Evolutionary conservation across 2,329 filamentous ascomycete genomes (phyloP).

Genomic region (Aureobasidium sp.): DNA sequence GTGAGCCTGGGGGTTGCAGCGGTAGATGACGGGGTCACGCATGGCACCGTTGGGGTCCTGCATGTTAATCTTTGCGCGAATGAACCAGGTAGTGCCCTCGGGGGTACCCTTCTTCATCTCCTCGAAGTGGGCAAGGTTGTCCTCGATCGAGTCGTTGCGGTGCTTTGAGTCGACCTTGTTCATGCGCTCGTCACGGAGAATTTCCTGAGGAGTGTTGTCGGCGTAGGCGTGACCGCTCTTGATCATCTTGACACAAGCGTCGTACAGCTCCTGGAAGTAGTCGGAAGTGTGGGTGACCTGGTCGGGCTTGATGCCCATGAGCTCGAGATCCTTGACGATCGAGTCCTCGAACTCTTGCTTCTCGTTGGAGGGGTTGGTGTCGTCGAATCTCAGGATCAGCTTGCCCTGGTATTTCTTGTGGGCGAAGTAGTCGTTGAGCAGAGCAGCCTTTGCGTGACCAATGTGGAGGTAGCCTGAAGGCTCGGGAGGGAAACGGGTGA

Average conservation of each 20-base stretch:
- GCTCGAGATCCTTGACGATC: constrained; percentile 81
- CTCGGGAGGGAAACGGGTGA: constrained; percentile 89
- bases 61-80: constrained; percentile 82
- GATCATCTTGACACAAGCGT: constrained; percentile 76
- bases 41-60: constrained; percentile 91
- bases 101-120: constrained; percentile 81
- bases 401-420: constrained; percentile 89
- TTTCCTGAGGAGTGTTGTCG: constrained; percentile 82
- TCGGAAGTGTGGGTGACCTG: constrained; percentile 84
- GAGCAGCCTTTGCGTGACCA: constrained; percentile 86
- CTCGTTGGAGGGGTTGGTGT: constrained; percentile 96
- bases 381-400: constrained; percentile 86
- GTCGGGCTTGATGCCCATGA: constrained; percentile 90
- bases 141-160: constrained; percentile 68
- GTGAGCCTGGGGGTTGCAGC: constrained; percentile 66
- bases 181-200: constrained; percentile 76
- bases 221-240: constrained; percentile 80
- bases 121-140: constrained; percentile 75
- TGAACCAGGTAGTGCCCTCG: constrained; percentile 75
- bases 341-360: constrained; percentile 93
- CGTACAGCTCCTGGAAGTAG: constrained; percentile 89
- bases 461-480: constrained; percentile 95
- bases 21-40: constrained; percentile 94
- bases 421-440: constrained; percentile 94
- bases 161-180: constrained; percentile 72